Evolutionary conservation across 257 asterid genomes (phyloP), one percentile per base, ranked within the genome.

Genomic region (Solanum stenotomum): DNA sequence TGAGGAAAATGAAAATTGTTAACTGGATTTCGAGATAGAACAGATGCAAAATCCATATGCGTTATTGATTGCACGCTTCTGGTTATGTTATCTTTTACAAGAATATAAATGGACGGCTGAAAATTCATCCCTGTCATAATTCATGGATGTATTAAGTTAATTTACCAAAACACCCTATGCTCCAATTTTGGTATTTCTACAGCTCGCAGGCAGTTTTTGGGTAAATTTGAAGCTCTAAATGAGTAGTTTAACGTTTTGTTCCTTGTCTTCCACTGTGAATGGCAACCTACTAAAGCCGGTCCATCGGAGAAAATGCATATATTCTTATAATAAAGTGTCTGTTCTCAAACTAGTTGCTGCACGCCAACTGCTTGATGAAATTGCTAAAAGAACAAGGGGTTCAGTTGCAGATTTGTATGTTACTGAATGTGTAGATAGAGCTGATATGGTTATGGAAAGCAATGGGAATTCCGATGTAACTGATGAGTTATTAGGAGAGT

Each of bases 41-140:
- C 93, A 18, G 70, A 46, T 20, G 49, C 85, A 27, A 81, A 94
- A 91, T 90, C 93, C 95, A 90, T 86, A 89, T 94, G 92, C 92
- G 87, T 87, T 92, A 87, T 44, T 87, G 89, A 74, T 90, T 85
- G 87, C 94, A 81, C 38, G 42, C 25, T 87, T 88, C 35, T 44
- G 31, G 37, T 56, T 38, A 16, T 87, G 33, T 84, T 14, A n/a
- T 82, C 86, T 42, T 42, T 81, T 5, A 81, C 67, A 61, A 25
- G 1, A 6, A 84, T 84, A 84, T 84, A 61, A 81, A 46, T 46
- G 40, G 70, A 49, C 44, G 68, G 85, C 85, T 46, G 67, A 81
- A 27, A 78, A 78, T 78, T 27, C 15, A 77, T 27, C 23, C 35
- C 84, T n/a, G 25, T 78, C n/a, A 63, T 10, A 4, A n/a, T 63